Percentiles rank a stretch among this genome's conserved stretches.
Evolutionary conservation across 2,329 filamentous ascomycete genomes (phyloP).

Genomic region (Cladophialophora chaetospira): DNA sequence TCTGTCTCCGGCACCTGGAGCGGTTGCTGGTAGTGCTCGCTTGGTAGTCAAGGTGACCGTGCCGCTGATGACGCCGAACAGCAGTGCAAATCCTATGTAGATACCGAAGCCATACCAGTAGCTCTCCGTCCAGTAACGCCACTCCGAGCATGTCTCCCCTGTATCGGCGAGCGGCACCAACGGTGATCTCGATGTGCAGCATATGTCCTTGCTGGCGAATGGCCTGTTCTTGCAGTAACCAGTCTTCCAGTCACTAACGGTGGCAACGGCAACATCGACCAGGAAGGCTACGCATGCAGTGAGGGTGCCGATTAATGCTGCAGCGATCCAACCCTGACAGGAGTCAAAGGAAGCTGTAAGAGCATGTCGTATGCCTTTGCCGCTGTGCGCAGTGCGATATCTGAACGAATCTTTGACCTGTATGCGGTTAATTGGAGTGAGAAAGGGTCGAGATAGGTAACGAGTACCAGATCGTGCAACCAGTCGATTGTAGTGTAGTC

Average conservation of each 20-base stretch:
- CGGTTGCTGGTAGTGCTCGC: constrained; percentile 49
- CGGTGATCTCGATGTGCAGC: constrained; percentile 46
- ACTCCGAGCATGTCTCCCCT: constrained; percentile 44
- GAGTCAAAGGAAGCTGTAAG: constrained; percentile 51
- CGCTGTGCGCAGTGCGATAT: constrained; percentile 49
- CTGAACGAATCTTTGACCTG: constrained; percentile 61
- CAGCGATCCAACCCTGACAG: constrained; percentile 59
- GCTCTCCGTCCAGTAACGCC: constrained; percentile 47
- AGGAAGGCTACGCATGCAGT: constrained; percentile 59
- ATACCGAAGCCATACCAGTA: constrained; percentile 50
- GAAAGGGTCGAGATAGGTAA: background rate
- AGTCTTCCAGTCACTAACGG: constrained; percentile 59
- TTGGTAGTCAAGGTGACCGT: constrained; percentile 55
- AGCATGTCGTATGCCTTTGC: constrained; percentile 46
- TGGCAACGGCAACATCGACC: constrained; percentile 58
- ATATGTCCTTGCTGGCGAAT: constrained; percentile 53
- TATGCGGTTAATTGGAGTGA: constrained; percentile 11
- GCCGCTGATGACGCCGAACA: constrained; percentile 54
- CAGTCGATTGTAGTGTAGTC: constrained; percentile 65
- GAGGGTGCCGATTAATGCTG: constrained; percentile 55
- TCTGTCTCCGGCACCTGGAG: constrained; percentile 39
- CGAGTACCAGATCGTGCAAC: constrained; percentile 58
- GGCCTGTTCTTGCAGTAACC: constrained; percentile 55
- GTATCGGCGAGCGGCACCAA: constrained; percentile 28
- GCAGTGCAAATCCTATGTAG: constrained; percentile 53